These are phyloP conservation scores for Anthoceros angustus DNA, from an alignment of 225 moss, liverwort and hornwort genomes.

Conservation along the genomic window DNA sequence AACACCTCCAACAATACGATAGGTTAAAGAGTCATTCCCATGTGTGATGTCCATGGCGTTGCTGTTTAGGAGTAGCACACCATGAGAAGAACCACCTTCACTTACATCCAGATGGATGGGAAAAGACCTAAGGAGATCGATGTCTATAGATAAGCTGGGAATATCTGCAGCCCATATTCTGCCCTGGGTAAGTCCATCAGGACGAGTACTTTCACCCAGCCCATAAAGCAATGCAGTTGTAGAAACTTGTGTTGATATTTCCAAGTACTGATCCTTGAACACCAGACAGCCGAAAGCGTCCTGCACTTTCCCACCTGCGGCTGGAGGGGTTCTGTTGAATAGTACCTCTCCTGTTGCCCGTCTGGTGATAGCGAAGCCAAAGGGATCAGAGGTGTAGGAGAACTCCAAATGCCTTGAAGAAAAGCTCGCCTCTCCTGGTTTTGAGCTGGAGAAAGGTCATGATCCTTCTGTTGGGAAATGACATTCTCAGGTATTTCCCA, in stretches of 20 bases:
- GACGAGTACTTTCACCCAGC: neutral
- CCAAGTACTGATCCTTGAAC: slow-evolving; percentile 1
- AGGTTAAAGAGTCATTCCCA: slow-evolving; percentile 34
- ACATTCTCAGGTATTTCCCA: neutral
- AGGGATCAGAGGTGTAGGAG: neutral
- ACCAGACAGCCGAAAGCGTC: neutral
- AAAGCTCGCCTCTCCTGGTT: neutral
- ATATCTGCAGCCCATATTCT: slow-evolving; percentile 58
- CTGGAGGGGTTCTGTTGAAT: neutral
- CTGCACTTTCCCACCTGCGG: neutral
- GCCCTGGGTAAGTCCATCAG: neutral
- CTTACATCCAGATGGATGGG: slow-evolving; percentile 65
- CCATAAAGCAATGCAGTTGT: neutral
- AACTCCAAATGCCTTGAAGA: neutral
- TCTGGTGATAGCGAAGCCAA: slow-evolving; percentile 1
- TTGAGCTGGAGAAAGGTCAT: neutral
- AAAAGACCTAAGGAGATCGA: slow-evolving; percentile 62
- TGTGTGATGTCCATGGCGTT: slow-evolving; percentile 77
- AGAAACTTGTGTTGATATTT: neutral
- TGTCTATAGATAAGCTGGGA: slow-evolving; percentile 34
- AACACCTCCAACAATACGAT: slow-evolving; percentile 57
- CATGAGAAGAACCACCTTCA: slow-evolving; percentile 41
- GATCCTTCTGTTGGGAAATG: neutral
- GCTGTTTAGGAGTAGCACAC: slow-evolving; percentile 77
- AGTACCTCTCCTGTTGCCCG: neutral